Evolutionary conservation across 108 stramenopile genomes (phyloP), one percentile per base, ranked within the genome.

Genomic region (Conticribra guillardii): DNA sequence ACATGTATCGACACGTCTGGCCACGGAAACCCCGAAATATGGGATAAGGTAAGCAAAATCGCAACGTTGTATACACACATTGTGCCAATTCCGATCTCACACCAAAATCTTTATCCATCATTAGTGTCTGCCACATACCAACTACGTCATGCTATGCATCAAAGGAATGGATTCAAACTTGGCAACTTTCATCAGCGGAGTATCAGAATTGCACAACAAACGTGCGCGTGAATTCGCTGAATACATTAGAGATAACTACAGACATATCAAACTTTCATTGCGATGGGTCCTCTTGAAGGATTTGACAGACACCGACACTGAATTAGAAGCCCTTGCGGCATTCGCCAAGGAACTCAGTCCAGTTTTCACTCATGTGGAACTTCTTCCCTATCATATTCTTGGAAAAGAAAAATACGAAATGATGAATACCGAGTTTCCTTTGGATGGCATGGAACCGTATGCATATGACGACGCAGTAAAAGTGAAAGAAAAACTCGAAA

Each of bases 1-100:
- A 88, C 87, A 5, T 88, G 87, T 51, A 52, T 88, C 24, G 87
- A 88, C 52, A 88, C 87, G 16, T 56, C 83, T 32, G 82, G 87
- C 44, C 82, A 71, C 56, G 87, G 87, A 47, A 80, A 82, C 69
- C 30, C 58, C 37, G 48, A 31, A 3, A 63, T 72, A 14, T 88
- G 85, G 85, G 71, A 84, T 34, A 61, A 78, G 51, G 78, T 85
- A 30, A 4, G 60, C 21, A 11, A 14, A 3, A 30, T 41, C 11
- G 37, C 11, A 41, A 9, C 8, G 37, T 41, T 11, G 11, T 5
- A 41, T 41, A n/a, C n/a, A n/a, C n/a, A n/a, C n/a, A n/a, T n/a
- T n/a, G n/a, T n/a, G n/a, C n/a, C n/a, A n/a, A n/a, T n/a, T n/a
- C n/a, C n/a, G n/a, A n/a, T n/a, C n/a, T n/a, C n/a, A n/a, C n/a